Conservation (phyloP, 2,329 filamentous ascomycete genomes). For the Orbilia oligospora region DNA sequence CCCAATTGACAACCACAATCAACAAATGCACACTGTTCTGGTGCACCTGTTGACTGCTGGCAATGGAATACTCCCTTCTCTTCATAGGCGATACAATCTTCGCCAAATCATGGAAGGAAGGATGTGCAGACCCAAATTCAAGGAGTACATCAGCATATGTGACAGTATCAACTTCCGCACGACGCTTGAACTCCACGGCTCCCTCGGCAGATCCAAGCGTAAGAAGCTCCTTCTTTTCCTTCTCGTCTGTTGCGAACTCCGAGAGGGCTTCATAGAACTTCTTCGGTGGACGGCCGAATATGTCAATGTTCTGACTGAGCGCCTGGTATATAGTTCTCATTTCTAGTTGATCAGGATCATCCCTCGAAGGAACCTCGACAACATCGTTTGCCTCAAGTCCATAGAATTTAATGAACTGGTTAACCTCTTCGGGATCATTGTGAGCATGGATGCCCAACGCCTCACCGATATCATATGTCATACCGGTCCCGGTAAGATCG, state of each 20-base stretch:
- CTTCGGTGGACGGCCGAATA: conserved; percentile 96
- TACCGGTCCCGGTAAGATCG: conserved; percentile 88
- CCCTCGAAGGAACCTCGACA: conserved; percentile 90
- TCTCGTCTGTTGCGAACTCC: conserved; percentile 85
- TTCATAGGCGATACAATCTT: conserved; percentile 92
- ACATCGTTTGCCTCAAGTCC: conserved; percentile 85
- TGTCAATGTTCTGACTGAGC: conserved; percentile 91
- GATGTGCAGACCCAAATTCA: conserved; percentile 90
- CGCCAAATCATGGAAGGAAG: conserved; percentile 87
- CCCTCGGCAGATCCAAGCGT: conserved; percentile 83
- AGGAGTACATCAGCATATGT: conserved; percentile 92
- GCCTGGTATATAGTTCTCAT: conserved; percentile 94
- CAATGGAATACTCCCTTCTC: conserved; percentile 98
- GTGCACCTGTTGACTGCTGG: conserved; percentile 94
- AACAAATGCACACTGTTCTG: conserved; percentile 91
- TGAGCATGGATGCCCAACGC: conserved; percentile 96
- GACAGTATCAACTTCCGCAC: conserved; percentile 88
- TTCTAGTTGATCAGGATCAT: conserved; percentile 81
- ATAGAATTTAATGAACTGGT: conserved; percentile 90
- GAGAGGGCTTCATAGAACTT: conserved; percentile 95
- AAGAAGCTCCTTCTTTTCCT: conserved; percentile 84
- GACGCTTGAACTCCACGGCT: conserved; percentile 90
- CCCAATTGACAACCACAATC: conserved; percentile 98
- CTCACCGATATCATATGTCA: conserved; percentile 97
- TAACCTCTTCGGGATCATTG: conserved; percentile 84